phyloP scores from a whole-genome alignment of 2,329 filamentous ascomycete genomes.

The Calonectria pauciramosa region DNA sequence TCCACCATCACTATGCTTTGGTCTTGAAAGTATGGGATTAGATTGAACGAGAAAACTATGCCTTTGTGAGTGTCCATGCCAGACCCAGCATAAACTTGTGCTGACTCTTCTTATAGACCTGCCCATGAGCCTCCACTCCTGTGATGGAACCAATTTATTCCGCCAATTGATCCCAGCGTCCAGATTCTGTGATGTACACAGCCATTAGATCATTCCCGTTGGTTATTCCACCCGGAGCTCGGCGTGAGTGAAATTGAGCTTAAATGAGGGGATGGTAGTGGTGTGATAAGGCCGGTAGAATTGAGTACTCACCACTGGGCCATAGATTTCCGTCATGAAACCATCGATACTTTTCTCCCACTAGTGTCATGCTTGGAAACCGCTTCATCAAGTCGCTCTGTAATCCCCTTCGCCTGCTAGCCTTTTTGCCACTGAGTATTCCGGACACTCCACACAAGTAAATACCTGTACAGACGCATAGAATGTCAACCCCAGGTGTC shows the following conservation, averaged over 20 bases:
- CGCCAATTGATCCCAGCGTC: not conserved
- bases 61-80: not conserved
- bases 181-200: not conserved
- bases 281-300: too few species aligned
- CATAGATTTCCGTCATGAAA: not conserved
- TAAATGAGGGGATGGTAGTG: not conserved
- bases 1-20: not conserved
- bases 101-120: not conserved
- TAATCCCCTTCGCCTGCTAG: not conserved
- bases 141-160: not conserved
- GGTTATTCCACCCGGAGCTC: not conserved
- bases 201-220: not conserved
- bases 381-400: not conserved
- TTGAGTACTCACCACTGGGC: not conserved
- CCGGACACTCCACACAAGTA: not conserved
- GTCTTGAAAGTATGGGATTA: not conserved
- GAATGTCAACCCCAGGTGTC: not conserved
- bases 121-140: not conserved
- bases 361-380: not conserved
- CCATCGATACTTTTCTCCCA: conserved; percentile 1
- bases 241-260: not conserved
- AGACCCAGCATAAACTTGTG: not conserved
- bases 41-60: not conserved
- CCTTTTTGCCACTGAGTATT: not conserved
- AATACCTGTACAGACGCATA: not conserved